Conservation (phyloP, 768 basidiomycete species). For the Russula vinacea region DNA sequence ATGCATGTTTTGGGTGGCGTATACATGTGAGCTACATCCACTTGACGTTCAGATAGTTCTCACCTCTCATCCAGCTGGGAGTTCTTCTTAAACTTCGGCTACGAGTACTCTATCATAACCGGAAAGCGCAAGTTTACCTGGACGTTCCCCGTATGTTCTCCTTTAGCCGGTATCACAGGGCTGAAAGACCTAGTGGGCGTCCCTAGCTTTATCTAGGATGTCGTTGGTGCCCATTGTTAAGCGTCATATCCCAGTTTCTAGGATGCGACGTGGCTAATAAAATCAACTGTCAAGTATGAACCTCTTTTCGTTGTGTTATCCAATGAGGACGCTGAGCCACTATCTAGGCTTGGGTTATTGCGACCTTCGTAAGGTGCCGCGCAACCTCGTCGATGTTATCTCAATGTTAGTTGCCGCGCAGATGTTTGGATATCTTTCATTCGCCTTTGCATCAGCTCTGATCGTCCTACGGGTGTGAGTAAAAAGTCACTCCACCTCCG, state of each 20-base stretch:
- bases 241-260: not conserved
- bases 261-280: not conserved
- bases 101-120: conserved; percentile 15
- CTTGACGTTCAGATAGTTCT: not conserved
- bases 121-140: conserved; percentile 20
- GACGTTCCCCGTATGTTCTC: conserved; percentile 19
- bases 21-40: conserved; percentile 17
- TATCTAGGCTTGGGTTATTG: conserved; percentile 15
- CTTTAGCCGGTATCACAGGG: not conserved
- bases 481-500: not conserved
- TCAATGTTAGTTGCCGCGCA: not conserved
- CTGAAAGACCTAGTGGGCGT: not conserved
- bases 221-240: conserved; percentile 14
- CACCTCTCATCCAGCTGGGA: conserved; percentile 19
- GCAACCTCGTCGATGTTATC: not conserved
- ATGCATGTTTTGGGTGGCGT: conserved; percentile 19
- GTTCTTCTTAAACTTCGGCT: conserved; percentile 13
- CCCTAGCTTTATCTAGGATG: conserved; percentile 23
- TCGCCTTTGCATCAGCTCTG: conserved; percentile 21
- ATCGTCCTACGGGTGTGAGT: conserved; percentile 24
- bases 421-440: conserved; percentile 17
- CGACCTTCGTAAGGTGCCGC: conserved; percentile 13
- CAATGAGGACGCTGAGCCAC: not conserved
- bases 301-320: not conserved
- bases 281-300: conserved; percentile 17